Base-by-base conservation (phyloP, 768 basidiomycete genomes). In the Lactarius trivialis region DNA sequence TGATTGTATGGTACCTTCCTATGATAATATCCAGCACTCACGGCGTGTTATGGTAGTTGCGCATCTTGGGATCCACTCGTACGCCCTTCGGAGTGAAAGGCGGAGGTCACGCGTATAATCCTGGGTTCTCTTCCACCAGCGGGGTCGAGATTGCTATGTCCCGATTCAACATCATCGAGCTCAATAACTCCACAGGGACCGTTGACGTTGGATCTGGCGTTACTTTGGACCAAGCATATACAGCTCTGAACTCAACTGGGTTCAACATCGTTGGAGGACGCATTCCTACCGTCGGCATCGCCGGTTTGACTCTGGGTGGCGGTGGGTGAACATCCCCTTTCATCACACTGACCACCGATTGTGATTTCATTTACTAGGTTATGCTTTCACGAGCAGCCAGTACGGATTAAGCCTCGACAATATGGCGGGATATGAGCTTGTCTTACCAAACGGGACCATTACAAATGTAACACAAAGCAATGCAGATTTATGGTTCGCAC, bases 361-460 rank as follows among this genome's bases (percentile, higher is more conserved):
- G 30, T 30, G 30, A 30, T 30, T 30, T 30, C 30, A 6, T 30
- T 30, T 30, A 2, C 3, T 6, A 30, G 30, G 30, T 30, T 30
- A 30, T 19, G 17, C 39, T 17, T 19, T 19, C 17, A 39, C 3
- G 39, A 39, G 39, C 19, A 39, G 19, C 7, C 39, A 39, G 19
- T 39, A 39, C 39, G 39, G 39, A 39, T 39, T 39, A 4, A 19
- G 17, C 1, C 19, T 39, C 19, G 76, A 77, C 65, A 76, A 74
- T 55, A 54, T 77, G 32, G 60, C 57, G n/a, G 68, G 56, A 30
- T 69, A 66, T 15, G 55, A 72, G 58, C 60, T 75, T 15, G 72
- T 74, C 17, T 54, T 71, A 2, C 73, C 74, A 7, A 67, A 68
- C 50, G 76, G 76, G 64, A 65, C 61, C 41, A 61, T 61, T 19